Conservation (phyloP, 2,329 filamentous ascomycete species). For the Laburnicola sp. region DNA sequence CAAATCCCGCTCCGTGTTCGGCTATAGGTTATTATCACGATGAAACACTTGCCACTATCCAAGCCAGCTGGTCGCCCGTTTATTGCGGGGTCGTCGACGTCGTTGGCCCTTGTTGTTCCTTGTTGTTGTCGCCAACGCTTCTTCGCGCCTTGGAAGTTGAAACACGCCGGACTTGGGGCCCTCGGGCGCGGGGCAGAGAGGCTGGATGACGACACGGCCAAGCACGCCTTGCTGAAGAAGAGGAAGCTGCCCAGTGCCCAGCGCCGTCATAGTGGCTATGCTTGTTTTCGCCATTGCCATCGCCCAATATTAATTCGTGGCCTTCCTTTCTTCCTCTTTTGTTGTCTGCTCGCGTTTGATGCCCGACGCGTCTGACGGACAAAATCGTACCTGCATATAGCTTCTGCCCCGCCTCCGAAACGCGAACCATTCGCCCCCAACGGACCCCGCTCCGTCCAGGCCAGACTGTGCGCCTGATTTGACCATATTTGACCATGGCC, state of each 20-base stretch:
- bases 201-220: conserved; percentile 3
- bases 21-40: background rate
- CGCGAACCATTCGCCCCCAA: background rate
- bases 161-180: no score
- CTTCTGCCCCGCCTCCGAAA: background rate
- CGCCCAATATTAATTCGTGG: no score
- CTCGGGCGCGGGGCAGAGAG: background rate
- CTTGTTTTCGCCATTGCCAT: no score
- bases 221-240: background rate
- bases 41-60: background rate
- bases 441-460: background rate
- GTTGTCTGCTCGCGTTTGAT: no score
- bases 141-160: no score
- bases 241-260: background rate
- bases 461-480: background rate
- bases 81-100: no score
- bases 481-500: conserved; percentile 8
- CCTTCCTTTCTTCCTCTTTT: no score
- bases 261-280: conserved; percentile 1
- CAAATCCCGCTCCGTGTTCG: no score
- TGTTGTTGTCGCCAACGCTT: no score
- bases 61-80: background rate
- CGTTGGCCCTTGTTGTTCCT: no score
- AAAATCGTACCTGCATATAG: conserved; percentile 1
- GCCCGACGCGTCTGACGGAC: no score